Conservation (phyloP, 108 stramenopile species). For the Fragilariopsis cylindrus region DNA sequence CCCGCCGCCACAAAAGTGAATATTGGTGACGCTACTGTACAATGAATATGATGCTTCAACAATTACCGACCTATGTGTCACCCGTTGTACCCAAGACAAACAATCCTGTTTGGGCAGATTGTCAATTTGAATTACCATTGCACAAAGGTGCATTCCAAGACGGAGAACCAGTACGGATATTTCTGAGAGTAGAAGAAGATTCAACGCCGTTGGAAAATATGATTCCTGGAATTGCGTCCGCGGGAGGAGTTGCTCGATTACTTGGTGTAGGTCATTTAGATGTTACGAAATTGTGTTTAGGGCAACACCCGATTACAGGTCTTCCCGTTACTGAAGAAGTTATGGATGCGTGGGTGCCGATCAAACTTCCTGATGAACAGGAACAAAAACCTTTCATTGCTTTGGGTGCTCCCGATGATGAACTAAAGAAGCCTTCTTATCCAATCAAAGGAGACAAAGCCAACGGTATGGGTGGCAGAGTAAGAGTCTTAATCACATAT, state of each 20-base stretch:
- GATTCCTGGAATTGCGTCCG: slow-evolving; percentile 46
- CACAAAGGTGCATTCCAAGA: slow-evolving; percentile 61
- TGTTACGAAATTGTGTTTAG: slow-evolving; percentile 64
- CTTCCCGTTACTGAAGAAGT: slow-evolving; percentile 44
- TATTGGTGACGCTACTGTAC: background rate
- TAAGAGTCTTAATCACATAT: slow-evolving; percentile 76
- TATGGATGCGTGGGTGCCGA: slow-evolving; percentile 69
- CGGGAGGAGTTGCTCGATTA: slow-evolving; percentile 49
- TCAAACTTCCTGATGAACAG: slow-evolving; percentile 27
- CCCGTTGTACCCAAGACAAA: slow-evolving; percentile 58
- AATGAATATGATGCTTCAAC: background rate
- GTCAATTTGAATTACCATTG: slow-evolving; percentile 55
- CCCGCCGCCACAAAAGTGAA: slow-evolving; percentile 1
- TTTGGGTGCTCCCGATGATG: background rate
- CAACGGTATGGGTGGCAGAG: slow-evolving; percentile 35
- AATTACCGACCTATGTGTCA: slow-evolving; percentile 34
- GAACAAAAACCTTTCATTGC: background rate
- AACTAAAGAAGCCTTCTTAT: background rate
- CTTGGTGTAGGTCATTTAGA: slow-evolving; percentile 69
- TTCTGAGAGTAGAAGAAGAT: slow-evolving; percentile 74
- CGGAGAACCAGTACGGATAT: slow-evolving; percentile 41
- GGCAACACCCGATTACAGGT: slow-evolving; percentile 46
- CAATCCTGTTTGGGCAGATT: slow-evolving; percentile 73
- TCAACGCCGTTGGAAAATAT: slow-evolving; percentile 53
- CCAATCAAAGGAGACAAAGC: background rate